phyloP scores from a whole-genome alignment of 805 yeast genomes.

The Saccharomycopsis microspora region DNA sequence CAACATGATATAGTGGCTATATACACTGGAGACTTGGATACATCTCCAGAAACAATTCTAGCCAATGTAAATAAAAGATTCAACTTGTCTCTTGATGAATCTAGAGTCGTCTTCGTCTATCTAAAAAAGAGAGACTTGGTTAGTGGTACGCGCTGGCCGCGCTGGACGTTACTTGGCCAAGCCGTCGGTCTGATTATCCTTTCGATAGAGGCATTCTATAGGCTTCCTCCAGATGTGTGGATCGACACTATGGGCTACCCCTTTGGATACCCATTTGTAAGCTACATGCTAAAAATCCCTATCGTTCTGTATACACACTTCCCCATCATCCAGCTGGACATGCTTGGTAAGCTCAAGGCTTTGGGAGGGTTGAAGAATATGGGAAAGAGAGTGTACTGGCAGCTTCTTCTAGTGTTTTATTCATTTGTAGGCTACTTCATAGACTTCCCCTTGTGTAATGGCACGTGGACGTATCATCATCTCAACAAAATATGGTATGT shows the following conservation, averaged over 20 bases:
- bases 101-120: constrained; percentile 51
- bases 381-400: constrained; percentile 61
- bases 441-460: constrained; percentile 61
- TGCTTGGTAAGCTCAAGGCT: constrained; percentile 50
- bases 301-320: constrained; percentile 86
- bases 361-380: constrained; percentile 19
- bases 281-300: constrained; percentile 52
- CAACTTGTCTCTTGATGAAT: constrained; percentile 36
- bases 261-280: constrained; percentile 62
- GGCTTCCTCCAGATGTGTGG: constrained; percentile 78
- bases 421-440: constrained; percentile 55
- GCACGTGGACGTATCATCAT: constrained; percentile 87
- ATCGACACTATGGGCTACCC: constrained; percentile 94
- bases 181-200: constrained; percentile 68
- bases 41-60: constrained; percentile 35
- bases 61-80: constrained; percentile 45
- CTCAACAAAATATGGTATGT: constrained; percentile 52
- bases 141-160: constrained; percentile 63
- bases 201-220: constrained; percentile 56
- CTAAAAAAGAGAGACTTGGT: constrained; percentile 47
- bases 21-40: constrained; percentile 55
- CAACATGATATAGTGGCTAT: constrained; percentile 47
- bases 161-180: constrained; percentile 78
- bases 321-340: constrained; percentile 82
- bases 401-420: constrained; percentile 49